These are phyloP conservation scores for Coriaria nepalensis DNA, from an alignment of 306 rosid genomes.

Conservation along the genomic window DNA sequence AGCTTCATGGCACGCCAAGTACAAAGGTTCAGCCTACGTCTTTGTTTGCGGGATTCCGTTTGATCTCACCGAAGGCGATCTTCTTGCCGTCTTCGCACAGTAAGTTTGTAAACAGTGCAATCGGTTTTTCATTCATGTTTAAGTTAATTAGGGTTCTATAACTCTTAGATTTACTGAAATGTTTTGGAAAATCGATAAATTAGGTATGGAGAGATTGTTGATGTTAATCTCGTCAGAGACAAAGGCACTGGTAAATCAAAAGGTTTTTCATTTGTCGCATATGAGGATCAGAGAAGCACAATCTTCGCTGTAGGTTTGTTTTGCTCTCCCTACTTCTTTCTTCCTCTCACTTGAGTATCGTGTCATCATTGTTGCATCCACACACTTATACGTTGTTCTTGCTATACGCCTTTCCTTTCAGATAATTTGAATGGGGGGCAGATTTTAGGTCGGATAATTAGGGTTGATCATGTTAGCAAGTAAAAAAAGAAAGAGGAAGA, in stretches of 20 bases:
- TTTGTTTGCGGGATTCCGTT: constrained; percentile 79
- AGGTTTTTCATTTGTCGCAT: constrained; percentile 83
- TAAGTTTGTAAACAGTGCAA: constrained; percentile 7
- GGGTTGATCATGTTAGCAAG: constrained; percentile 78
- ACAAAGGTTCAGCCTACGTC: constrained; percentile 78
- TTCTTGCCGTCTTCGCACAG: constrained; percentile 86
- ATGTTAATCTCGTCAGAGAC: constrained; percentile 82
- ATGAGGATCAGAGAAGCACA: constrained; percentile 89
- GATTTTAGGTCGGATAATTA: constrained; percentile 56
- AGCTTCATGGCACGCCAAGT: constrained; percentile 87
- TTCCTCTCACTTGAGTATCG: background rate
- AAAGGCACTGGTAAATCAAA: constrained; percentile 83
- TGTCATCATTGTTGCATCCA: background rate
- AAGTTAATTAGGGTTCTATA: background rate
- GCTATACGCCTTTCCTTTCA: constrained; percentile 8
- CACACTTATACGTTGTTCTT: constrained; percentile 2
- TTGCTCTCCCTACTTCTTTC: constrained; percentile 5
- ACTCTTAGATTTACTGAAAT: background rate
- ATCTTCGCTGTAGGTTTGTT: constrained; percentile 73
- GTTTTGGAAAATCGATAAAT: background rate
- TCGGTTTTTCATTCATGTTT: background rate
- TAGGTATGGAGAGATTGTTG: constrained; percentile 86
- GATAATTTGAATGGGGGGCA: constrained; percentile 91
- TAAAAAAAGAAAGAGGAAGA: constrained; percentile 92
- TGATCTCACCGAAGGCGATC: constrained; percentile 92